Evolutionary conservation across 2,329 filamentous ascomycete genomes (phyloP).

Genomic region (Aspergillus tamarii): DNA sequence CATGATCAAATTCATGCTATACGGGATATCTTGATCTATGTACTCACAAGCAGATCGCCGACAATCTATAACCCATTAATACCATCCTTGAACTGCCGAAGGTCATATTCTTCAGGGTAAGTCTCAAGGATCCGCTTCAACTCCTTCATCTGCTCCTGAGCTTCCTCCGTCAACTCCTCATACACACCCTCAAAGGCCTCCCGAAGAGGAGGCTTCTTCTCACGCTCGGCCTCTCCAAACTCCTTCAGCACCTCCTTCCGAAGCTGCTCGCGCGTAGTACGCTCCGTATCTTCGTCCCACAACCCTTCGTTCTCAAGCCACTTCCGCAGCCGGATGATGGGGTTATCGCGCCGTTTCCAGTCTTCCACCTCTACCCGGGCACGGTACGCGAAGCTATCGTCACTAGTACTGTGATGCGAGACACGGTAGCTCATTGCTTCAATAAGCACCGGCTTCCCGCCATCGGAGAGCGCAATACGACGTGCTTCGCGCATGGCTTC

Average conservation of each 20-base stretch:
- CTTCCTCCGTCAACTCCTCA: conserved; percentile 80
- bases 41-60: neutral
- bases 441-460: conserved; percentile 81
- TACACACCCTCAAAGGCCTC: conserved; percentile 83
- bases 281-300: conserved; percentile 86
- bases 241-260: conserved; percentile 79
- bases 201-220: conserved; percentile 58
- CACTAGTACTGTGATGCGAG: conserved; percentile 93
- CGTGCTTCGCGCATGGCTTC: conserved; percentile 79
- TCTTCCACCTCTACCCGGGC: conserved; percentile 91
- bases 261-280: conserved; percentile 65
- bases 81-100: conserved; percentile 75
- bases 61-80: conserved; percentile 59
- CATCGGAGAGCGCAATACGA: conserved; percentile 74
- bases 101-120: conserved; percentile 92
- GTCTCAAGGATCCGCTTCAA: conserved; percentile 76
- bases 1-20: neutral
- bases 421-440: conserved; percentile 99
- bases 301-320: conserved; percentile 82
- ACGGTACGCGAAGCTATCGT: conserved; percentile 96
- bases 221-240: conserved; percentile 71
- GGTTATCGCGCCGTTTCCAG: conserved; percentile 89
- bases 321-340: conserved; percentile 81
- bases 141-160: conserved; percentile 73
- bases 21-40: conserved; percentile 7